Evolutionary conservation across 2,329 filamentous ascomycete species (phyloP), one percentile per base, ranked within the genome.

Genomic region (Cordyceps javanica): DNA sequence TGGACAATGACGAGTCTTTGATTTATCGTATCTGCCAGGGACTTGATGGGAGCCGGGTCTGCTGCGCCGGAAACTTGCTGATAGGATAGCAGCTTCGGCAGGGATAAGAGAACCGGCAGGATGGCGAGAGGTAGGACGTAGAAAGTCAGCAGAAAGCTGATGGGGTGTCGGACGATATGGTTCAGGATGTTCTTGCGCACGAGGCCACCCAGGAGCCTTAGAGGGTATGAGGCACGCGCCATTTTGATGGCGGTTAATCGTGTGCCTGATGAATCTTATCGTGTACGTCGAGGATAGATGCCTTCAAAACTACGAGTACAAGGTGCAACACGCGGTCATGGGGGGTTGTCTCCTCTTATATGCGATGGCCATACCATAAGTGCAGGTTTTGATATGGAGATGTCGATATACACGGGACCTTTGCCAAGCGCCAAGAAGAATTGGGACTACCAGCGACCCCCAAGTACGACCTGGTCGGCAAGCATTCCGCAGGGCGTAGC

Each of bases 91-190:
- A 69, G 66, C 9, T 62, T 65, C 0, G 64, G 64, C 26, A 70
- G 67, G 32, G 63, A 64, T 2, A 66, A 60, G 8, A 68, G 62
- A 19, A 71, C 44, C 26, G 63, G 63, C 32, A 70, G 65, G 28
- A 71, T 61, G 16, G 63, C 55, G 26, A 71, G 62, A 0, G 70
- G 70, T 1, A 66, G 53, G 25, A 61, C 61, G 16, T 65, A 67
- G 16, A 62, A 61, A 36, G 60, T 63, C 5, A 70, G 34, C n/a
- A 67, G 34, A 39, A 65, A 67, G 34, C 64, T 59, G 14, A 65
- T 16, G 48, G 63, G 64, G 19, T 62, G 62, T 23, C 64, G 46
- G 41, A 62, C 55, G 42, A 64, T 60, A 10, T 63, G 58, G 21
- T 66, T 52, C 53, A 64, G 48, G 8, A 66, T 57, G 42, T 65